A percentile compares a stretch with the other conserved stretches of the same genome.
phyloP scores from a whole-genome alignment of 2,329 filamentous ascomycete genomes.

The Fusarium odoratissimum region DNA sequence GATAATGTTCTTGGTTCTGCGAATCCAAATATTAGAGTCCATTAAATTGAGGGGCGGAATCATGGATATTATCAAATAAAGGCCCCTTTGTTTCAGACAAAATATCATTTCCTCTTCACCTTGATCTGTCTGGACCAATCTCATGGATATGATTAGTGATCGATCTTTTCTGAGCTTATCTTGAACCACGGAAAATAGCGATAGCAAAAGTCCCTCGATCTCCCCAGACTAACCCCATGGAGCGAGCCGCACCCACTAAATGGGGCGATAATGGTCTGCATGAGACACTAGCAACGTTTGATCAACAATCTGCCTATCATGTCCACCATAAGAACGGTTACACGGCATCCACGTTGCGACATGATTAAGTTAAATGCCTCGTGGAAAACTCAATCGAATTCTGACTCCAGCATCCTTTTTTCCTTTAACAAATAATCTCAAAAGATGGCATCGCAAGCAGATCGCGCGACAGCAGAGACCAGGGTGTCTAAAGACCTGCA shows the following conservation, averaged over 20 bases:
- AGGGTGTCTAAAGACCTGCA: constrained; percentile 1
- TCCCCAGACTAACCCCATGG: constrained; percentile 8
- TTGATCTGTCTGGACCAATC: background rate
- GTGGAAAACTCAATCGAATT: background rate
- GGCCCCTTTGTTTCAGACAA: background rate
- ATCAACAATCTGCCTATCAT: constrained; percentile 14
- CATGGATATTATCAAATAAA: background rate
- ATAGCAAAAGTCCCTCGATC: background rate
- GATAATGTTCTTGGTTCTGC: too few relatives aligned
- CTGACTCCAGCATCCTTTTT: background rate
- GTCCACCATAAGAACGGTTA: constrained; percentile 10
- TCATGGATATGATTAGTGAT: background rate
- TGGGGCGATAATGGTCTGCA: constrained; percentile 5
- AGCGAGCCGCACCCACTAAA: constrained; percentile 1
- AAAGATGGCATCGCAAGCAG: constrained; percentile 1
- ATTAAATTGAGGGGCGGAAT: too few relatives aligned
- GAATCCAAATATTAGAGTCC: too few relatives aligned
- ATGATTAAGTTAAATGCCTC: constrained; percentile 18
- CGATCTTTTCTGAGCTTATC: background rate
- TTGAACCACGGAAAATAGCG: background rate
- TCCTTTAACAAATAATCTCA: background rate
- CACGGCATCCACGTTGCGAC: constrained; percentile 9
- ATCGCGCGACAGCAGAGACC: background rate
- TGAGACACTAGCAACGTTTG: constrained; percentile 11
- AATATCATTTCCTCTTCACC: background rate